Evolutionary conservation across 2,329 filamentous ascomycete genomes (phyloP), one percentile per base, ranked within the genome.

Genomic region (Salinomyces thailandicus): DNA sequence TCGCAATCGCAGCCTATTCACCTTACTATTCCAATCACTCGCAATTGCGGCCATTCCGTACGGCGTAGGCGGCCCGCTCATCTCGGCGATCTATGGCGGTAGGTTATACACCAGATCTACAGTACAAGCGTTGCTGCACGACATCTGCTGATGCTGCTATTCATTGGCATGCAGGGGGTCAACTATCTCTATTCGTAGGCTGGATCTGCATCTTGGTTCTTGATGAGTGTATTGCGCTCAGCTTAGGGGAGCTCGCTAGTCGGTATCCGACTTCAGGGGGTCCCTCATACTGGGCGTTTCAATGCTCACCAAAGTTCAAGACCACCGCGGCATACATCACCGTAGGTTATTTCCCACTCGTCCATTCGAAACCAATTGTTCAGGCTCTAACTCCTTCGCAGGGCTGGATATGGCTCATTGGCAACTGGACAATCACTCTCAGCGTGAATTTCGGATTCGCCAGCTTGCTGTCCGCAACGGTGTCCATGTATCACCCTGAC

Each of bases 361-460:
- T 7, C n/a, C 20, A 24, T n/a, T 7, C 20, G 20, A 24, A 7
- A 24, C n/a, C 7, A n/a, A 24, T n/a, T 24, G n/a, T 24, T 7
- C 20, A n/a, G 20, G 20, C 7, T 7, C 77, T 44, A 70, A 32
- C 63, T 69, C 62, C 56, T 70, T 2, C 60, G 71, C 1, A 66
- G 66, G 81, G 81, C 42, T 86, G 81, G 81, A 66, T 79, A 15
- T 86, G 82, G 54, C 72, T 84, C 14, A 76, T 85, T 35, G 83
- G 83, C 40, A 86, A 86, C 62, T 79, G 85, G 57, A 85, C 79
- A 46, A 87, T 87, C 49, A 85, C 81, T 0, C 67, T 85, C n/a
- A 73, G 80, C n/a, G 81, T 85, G 55, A 83, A 84, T 64, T 86
- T 85, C 50, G 82, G 80, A 0, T 50, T 71, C 12, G 69, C 71